phyloP scores from a whole-genome alignment of 306 rosid species.

The Trichosanthes truncata region DNA sequence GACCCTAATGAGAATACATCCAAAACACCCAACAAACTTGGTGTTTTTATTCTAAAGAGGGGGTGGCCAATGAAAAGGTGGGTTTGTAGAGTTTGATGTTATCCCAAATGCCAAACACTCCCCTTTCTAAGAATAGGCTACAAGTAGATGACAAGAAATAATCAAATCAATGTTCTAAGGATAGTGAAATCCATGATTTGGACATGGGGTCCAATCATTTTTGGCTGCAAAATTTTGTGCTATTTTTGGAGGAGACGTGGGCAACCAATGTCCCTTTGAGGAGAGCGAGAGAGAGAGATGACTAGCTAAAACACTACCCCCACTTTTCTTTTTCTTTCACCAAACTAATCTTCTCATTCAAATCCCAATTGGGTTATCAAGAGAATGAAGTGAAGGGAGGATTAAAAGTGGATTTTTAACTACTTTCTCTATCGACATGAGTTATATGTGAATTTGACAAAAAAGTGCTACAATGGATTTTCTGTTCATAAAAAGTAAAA shows the following conservation, averaged over 20 bases:
- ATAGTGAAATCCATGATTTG: conserved; percentile 39
- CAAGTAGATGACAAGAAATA: conserved; percentile 41
- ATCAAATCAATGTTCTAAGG: conserved; percentile 52
- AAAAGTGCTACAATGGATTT: neutral
- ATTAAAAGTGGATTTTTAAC: neutral
- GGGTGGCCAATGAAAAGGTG: neutral
- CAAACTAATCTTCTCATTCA: conserved; percentile 19
- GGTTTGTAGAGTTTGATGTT: conserved; percentile 28
- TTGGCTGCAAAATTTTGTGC: conserved; percentile 14
- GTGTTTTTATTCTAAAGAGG: neutral
- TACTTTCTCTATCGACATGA: neutral
- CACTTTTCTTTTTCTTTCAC: conserved; percentile 10
- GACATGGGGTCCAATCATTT: conserved; percentile 49
- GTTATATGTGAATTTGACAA: neutral
- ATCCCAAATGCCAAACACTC: conserved; percentile 32
- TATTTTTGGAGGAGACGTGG: conserved; percentile 24
- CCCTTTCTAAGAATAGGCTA: conserved; percentile 23
- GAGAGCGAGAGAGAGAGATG: neutral
- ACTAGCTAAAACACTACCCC: neutral
- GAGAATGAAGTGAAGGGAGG: neutral
- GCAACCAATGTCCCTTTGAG: conserved; percentile 7
- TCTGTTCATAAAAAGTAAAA: neutral
- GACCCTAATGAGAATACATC: conserved; percentile 43
- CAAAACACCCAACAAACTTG: conserved; percentile 43
- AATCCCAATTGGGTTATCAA: conserved; percentile 3